Conservation (phyloP, 176 grass and related monocot genomes). For the Panicum miliaceum region DNA sequence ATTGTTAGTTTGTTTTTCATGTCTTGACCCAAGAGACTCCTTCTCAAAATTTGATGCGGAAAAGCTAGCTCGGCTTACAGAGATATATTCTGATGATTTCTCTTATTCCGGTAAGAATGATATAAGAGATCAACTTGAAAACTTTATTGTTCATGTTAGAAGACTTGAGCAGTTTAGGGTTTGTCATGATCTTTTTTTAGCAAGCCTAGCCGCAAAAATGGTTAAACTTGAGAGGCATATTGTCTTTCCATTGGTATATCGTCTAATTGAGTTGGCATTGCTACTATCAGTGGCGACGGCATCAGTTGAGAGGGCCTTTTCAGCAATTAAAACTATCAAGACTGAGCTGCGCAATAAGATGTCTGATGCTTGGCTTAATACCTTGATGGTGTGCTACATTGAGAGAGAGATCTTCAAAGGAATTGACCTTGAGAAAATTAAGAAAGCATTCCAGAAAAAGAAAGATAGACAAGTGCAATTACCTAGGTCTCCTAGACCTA, state of each 20-base stretch:
- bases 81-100: background rate
- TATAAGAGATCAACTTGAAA: background rate
- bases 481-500: too few species aligned
- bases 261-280: background rate
- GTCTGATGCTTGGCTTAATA: background rate
- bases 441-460: background rate
- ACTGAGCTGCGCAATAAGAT: background rate
- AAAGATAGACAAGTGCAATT: background rate
- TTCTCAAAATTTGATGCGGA: background rate
- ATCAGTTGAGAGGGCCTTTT: too few species aligned
- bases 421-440: background rate
- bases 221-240: background rate
- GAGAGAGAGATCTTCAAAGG: background rate
- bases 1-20: too few species aligned
- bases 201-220: background rate
- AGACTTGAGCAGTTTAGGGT: background rate
- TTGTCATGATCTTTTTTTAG: background rate
- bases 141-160: background rate
- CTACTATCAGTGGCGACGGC: background rate
- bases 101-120: background rate
- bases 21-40: background rate
- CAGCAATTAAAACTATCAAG: background rate
- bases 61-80: background rate
- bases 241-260: background rate
- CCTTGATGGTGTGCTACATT: background rate